Percentiles rank a stretch among this genome's conserved stretches.
These are phyloP conservation scores for Zygnema cylindricum DNA, from an alignment of 139 green algal genomes.

Conservation along the genomic window DNA sequence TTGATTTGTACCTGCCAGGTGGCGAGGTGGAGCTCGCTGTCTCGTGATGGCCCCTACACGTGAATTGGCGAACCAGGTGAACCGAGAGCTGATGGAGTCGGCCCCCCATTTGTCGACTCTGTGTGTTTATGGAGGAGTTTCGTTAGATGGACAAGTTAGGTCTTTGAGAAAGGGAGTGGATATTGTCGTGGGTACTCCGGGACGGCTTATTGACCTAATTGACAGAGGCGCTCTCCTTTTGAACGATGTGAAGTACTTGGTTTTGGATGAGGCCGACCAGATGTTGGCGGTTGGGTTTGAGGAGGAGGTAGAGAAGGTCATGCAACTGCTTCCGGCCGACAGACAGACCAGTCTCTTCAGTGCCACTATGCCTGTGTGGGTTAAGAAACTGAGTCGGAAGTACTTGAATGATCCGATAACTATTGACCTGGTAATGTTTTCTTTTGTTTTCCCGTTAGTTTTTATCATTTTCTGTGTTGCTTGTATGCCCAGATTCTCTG, in stretches of 20 bases:
- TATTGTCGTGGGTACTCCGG: conserved; percentile 95
- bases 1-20: conserved; percentile 27
- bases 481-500: too few relatives aligned
- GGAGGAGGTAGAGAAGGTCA: conserved; percentile 96
- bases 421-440: conserved; percentile 91
- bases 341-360: conserved; percentile 96
- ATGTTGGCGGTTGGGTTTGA: conserved; percentile 98
- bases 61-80: conserved; percentile 98
- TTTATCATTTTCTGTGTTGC: not conserved
- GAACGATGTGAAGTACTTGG: conserved; percentile 77
- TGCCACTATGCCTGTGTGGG: conserved; percentile 94
- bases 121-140: conserved; percentile 89
- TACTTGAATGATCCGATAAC: conserved; percentile 81
- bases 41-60: conserved; percentile 94
- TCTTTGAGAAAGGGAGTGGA: conserved; percentile 78
- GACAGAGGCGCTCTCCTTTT: conserved; percentile 81
- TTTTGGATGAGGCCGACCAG: conserved; percentile 97
- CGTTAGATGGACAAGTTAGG: conserved; percentile 68
- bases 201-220: conserved; percentile 95
- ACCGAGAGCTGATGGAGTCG: conserved; percentile 84
- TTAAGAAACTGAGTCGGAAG: conserved; percentile 84
- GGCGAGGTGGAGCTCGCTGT: conserved; percentile 72
- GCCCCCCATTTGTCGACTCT: conserved; percentile 74
- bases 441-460: not conserved
- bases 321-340: conserved; percentile 73